Base-by-base conservation (phyloP, 2,329 filamentous ascomycete species). In the Trichoderma oligosporum region DNA sequence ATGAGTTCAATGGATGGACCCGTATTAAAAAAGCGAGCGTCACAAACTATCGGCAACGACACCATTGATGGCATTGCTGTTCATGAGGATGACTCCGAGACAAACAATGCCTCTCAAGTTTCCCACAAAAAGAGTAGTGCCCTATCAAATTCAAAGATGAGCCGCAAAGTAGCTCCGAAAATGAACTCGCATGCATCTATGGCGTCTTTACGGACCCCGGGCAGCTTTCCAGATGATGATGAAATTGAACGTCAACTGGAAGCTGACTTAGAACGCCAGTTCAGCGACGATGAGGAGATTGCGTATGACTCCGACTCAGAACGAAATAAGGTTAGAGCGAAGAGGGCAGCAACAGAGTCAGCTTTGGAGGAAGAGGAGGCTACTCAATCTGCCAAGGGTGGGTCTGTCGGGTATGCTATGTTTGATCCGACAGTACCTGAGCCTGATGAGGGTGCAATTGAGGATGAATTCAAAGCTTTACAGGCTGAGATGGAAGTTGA, bases 241-340 rank as follows among this genome's bases (percentile, higher is more conserved):
- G 85, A 88, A 61, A 79, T 89, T 35, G 84, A 89, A 51, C 80
- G 80, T 20, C 82, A 83, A 47, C 74, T 89, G 1, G 81, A 87
- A 64, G 83, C 81, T 2, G 86, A 87, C 57, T 76, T 89, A 8
- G 82, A 86, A 41, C 74, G 77, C 27, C 80, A 78, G 1, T 66
- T 81, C 24, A 78, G 76, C 2, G 80, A 85, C 27, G 78, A 81
- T 12, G 82, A 83, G 42, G 75, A 77, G 31, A 69, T 77, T 7
- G 71, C 71, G 4, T 71, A 73, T 5, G 74, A 79, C 57, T 79
- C 75, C 5, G 78, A 79, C 47, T 74, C 74, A 0, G 77, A 76
- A 62, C 69, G 73, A 41, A 69, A 68, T 11, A 74, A 72, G 49
- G 65, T 65, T 0, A 56, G 49, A 33, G 67, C 29, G 7, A 73